phyloP scores from a whole-genome alignment of 768 basidiomycete species.

The Arthromyces matolae region DNA sequence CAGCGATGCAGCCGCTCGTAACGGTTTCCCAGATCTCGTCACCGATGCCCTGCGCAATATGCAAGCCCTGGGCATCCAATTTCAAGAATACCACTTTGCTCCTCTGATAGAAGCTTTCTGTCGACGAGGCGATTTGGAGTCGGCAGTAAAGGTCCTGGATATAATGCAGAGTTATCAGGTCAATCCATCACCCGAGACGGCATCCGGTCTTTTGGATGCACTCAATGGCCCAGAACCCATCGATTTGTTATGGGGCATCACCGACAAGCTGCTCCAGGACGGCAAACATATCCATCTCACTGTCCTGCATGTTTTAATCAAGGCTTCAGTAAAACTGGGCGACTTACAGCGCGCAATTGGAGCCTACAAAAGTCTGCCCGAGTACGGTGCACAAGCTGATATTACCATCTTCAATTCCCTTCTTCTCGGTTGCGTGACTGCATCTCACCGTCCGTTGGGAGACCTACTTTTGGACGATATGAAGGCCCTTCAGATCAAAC shows the following conservation, averaged over 20 bases:
- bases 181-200: constrained; percentile 46
- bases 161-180: constrained; percentile 57
- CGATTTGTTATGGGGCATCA: constrained; percentile 59
- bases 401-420: constrained; percentile 67
- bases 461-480: constrained; percentile 66
- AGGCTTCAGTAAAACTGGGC: constrained; percentile 53
- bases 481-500: constrained; percentile 50
- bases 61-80: constrained; percentile 40
- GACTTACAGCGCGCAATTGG: constrained; percentile 78
- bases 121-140: constrained; percentile 49
- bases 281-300: constrained; percentile 51
- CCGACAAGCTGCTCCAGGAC: constrained; percentile 57
- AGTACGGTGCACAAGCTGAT: constrained; percentile 54
- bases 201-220: constrained; percentile 48
- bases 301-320: constrained; percentile 64
- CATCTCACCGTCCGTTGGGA: constrained; percentile 62
- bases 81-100: constrained; percentile 73
- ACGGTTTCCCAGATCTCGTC: constrained; percentile 69
- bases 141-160: constrained; percentile 57
- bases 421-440: constrained; percentile 58
- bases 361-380: constrained; percentile 61
- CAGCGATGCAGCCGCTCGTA: constrained; percentile 69
- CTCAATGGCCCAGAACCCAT: constrained; percentile 45
- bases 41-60: constrained; percentile 60
- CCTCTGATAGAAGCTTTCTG: constrained; percentile 75